Evolutionary conservation across 192 early-diverging fungal genomes (phyloP), one percentile per base, ranked within the genome.

Genomic region (Allomyces macrogynus): DNA sequence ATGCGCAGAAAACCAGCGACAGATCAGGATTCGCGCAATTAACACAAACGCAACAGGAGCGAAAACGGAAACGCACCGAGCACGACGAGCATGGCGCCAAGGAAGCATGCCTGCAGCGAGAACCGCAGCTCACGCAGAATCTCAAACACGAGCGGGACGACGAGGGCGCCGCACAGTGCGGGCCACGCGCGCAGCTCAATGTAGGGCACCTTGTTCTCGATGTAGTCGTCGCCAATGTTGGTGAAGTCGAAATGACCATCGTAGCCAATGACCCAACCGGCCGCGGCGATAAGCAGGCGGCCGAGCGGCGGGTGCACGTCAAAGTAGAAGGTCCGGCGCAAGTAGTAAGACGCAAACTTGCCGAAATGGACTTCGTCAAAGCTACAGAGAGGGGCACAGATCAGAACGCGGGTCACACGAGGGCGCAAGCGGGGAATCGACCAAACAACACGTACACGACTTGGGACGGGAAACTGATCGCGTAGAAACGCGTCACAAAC

Each of bases 331-430:
- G 82, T 76, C 12, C 90, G 74, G 12, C 84, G 80, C 40, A 98
- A 70, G 66, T 98, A 98, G 78, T 87, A 94, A 16, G 84, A 84
- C 20, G 92, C 92, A 70, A 99, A 99, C 73, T 99, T 99, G 62
- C 95, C 95, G 80, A 99, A 99, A 72, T 99, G 95, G 10, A 97
- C 94, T 69, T 99, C 95, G 72, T 99, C 95, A 73, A 99, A 99
- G 1, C 88, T 89, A 65, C 70, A 27, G 25, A 23, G 20, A 3
- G 44, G 63, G 10, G 62, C 20, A 14, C 42, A 27, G 64, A 25
- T 18, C 20, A 20, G 24, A 67, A 23, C 62, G 14, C 22, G 42
- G 5, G 4, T n/a, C 44, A 1, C 16, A 42, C 60, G n/a, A 9
- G 26, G 65, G 5, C 10, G 18, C 27, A 10, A 10, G 43, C 60